Evolutionary conservation across 106 monocot genomes (phyloP), one percentile per base, ranked within the genome.

Genomic region (Phalaenopsis equestris): DNA sequence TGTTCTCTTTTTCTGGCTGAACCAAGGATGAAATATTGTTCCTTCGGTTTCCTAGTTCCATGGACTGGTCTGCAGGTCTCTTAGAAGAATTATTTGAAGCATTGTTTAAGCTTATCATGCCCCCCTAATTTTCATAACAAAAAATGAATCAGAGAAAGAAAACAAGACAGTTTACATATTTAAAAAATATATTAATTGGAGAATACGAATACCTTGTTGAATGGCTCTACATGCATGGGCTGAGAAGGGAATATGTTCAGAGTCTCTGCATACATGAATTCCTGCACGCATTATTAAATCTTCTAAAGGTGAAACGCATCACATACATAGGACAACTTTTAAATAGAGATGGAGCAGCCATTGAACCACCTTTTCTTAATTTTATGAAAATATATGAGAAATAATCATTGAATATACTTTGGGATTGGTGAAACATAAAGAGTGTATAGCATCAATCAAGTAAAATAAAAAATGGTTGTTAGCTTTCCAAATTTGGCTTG

Each of bases 211-310:
- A 95, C 95, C 92, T 93, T 95, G 37, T 90, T 81, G 55, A 87
- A 87, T 12, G 89, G 86, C 38, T 82, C 81, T 84, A 93, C 86
- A 88, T 94, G 89, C 95, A 95, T 95, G 80, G 95, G 95, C 75
- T 90, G 88, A 68, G 95, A 93, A 79, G 92, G 95, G 82, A 93
- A 95, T 8, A 95, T 95, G 86, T 89, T 95, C 74, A 95, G 45
- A 78, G 88, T 89, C 88, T 93, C 95, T 95, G 95, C 90, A 93
- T 78, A 90, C 79, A 87, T 74, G 87, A 92, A 87, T 75, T 55
- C 88, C 86, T 88, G 79, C 85, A 88, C 81, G 52, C 84, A 86
- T 85, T 52, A 52, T 52, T 86, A 85, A 86, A 79, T 83, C 76
- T 76, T 76, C 84, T 76, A 64, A 79, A 78, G 85, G 75, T 86